Percentiles rank a stretch among this genome's conserved stretches.
Conservation (phyloP, 345 rosid genomes). For the Corchorus olitorius region DNA sequence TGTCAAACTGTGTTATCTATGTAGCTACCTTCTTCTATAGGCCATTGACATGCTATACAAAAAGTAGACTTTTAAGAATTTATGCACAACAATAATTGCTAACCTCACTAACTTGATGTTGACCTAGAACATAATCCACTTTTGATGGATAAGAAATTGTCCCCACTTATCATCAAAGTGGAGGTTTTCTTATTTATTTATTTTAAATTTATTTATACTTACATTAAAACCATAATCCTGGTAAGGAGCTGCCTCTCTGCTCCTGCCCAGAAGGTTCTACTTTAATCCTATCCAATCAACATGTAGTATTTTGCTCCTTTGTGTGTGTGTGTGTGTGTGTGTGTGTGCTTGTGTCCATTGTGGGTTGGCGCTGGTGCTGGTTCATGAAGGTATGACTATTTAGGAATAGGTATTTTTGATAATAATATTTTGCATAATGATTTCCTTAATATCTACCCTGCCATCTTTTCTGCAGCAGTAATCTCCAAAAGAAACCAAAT, state of each 20-base stretch:
- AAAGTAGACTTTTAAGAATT: neutral
- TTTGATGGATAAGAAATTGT: neutral
- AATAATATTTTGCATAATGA: neutral
- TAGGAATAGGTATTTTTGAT: neutral
- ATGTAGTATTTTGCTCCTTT: neutral
- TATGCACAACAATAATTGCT: conserved; percentile 5
- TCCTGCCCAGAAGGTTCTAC: neutral
- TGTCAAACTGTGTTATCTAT: neutral
- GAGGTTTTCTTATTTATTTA: conserved; percentile 4
- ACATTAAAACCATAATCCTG: too few relatives aligned
- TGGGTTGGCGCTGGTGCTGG: neutral
- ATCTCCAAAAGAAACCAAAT: neutral
- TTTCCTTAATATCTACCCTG: neutral
- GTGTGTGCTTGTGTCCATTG: too few relatives aligned
- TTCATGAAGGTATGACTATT: neutral
- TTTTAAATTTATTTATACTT: neutral
- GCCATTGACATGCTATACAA: neutral
- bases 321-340: too few relatives aligned
- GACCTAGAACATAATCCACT: conserved; percentile 9
- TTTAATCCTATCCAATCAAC: neutral
- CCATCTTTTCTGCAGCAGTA: neutral
- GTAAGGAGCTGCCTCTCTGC: neutral
- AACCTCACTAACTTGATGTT: conserved; percentile 1
- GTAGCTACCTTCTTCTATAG: neutral
- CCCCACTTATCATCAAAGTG: neutral